phyloP scores from a whole-genome alignment of 345 rosid species.

The Bruguiera gymnorhiza region DNA sequence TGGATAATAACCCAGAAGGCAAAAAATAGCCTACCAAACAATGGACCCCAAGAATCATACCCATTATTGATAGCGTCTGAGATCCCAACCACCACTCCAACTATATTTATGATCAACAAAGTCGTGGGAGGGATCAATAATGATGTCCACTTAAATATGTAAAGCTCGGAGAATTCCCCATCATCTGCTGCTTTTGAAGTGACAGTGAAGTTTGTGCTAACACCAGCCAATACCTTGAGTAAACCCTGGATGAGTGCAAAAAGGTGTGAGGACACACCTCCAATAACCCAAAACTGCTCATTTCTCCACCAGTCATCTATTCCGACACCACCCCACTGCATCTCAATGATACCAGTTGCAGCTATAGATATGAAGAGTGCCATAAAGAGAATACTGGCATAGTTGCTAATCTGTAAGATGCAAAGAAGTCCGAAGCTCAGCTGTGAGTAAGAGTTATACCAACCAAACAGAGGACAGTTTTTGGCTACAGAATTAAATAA shows the following conservation, averaged over 20 bases:
- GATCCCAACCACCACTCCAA: slow-evolving; percentile 80
- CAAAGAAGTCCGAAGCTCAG: slow-evolving; percentile 4
- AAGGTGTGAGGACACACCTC: slow-evolving; percentile 86
- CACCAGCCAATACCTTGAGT: slow-evolving; percentile 91
- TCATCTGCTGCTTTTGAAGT: slow-evolving; percentile 92
- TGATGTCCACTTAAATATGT: slow-evolving; percentile 95
- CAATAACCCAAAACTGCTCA: slow-evolving; percentile 98
- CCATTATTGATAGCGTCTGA: slow-evolving; percentile 95
- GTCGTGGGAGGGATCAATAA: slow-evolving; percentile 85
- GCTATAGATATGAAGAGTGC: slow-evolving; percentile 88
- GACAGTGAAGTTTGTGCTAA: slow-evolving; percentile 86
- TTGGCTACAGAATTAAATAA: background rate
- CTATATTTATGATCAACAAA: slow-evolving; percentile 70
- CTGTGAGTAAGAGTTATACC: background rate
- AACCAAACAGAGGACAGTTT: background rate
- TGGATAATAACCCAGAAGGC: slow-evolving; percentile 93
- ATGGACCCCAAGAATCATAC: slow-evolving; percentile 95
- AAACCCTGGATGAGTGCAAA: slow-evolving; percentile 95
- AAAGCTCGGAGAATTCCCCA: slow-evolving; percentile 83
- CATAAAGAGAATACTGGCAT: slow-evolving; percentile 79
- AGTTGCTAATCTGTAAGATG: slow-evolving; percentile 81
- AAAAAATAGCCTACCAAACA: slow-evolving; percentile 88
- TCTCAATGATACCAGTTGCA: slow-evolving; percentile 86
- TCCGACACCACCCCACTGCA: slow-evolving; percentile 98
- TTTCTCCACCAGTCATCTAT: slow-evolving; percentile 98